Evolutionary conservation across 495 filamentous ascomycete species (phyloP), one percentile per base, ranked within the genome.

Genomic region (Podospora conica): DNA sequence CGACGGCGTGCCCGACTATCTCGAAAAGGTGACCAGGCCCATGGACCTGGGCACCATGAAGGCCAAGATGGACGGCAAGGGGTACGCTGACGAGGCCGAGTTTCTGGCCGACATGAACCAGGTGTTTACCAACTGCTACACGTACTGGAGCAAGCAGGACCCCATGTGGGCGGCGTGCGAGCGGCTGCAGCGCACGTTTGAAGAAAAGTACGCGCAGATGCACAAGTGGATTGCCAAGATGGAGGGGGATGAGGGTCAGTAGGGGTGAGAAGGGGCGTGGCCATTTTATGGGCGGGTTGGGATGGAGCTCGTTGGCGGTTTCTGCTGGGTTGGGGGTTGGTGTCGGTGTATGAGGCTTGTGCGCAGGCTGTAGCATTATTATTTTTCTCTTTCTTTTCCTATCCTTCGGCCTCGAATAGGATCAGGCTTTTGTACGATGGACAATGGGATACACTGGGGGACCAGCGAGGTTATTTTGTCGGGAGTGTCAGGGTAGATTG

Each of bases 21-120:
- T 79, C n/a, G 72, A 78, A 1, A 81, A 82, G 64, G 64, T 83
- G 54, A 75, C 75, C 61, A 76, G 66, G 40, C 81, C 81, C 18
- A 83, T 83, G 81, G 81, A 82, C 66, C 75, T 83, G 23, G 75
- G 65, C 58, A 83, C 80, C 1, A 77, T 82, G 72, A 82, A 82
- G 71, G 68, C 64, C 63, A 83, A 83, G 74, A 80, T 83, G 77
- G 79, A 82, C 55, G 54, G 55, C 25, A 66, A 63, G 12, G 75
- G 80, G 60, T 83, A 83, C 66, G 60, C 18, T 4, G 73, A 74
- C 65, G 79, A 81, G 33, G 67, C 74, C 28, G 75, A 82, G 24
- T 83, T 82, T 65, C 65, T 78, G 23, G 69, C 71, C 58, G 81
- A 83, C 69, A 75, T 83, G 72, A 78, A 78, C 28, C 80, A 80